A percentile compares a stretch with the other conserved stretches of the same genome.
Conservation (phyloP, 306 rosid species). For the Chamaecrista fasciculata region DNA sequence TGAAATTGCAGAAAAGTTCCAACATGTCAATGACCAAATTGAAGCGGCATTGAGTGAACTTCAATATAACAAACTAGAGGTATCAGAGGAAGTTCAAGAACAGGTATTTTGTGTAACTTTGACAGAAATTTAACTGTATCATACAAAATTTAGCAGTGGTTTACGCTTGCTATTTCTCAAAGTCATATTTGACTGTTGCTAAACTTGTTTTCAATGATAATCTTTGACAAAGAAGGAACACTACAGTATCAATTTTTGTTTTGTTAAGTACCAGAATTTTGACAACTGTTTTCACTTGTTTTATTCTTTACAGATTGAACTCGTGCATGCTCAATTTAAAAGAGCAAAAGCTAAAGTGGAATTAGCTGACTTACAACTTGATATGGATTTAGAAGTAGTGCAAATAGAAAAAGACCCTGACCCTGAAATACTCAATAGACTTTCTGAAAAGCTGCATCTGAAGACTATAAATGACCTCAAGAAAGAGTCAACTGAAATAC, state of each 20-base stretch:
- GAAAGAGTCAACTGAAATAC: slow-evolving; percentile 76
- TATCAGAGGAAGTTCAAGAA: slow-evolving; percentile 91
- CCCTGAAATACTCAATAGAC: slow-evolving; percentile 64
- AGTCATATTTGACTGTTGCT: slow-evolving; percentile 1
- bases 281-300: slow-evolving; percentile 10
- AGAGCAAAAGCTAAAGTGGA: slow-evolving; percentile 72
- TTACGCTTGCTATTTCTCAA: neutral
- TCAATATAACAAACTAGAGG: slow-evolving; percentile 56
- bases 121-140: slow-evolving; percentile 4
- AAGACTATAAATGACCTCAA: slow-evolving; percentile 69
- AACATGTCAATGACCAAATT: slow-evolving; percentile 51
- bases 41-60: slow-evolving; percentile 68
- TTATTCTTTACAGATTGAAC: slow-evolving; percentile 61
- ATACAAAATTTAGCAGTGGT: slow-evolving; percentile 11
- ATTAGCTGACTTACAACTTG: slow-evolving; percentile 63
- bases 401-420: slow-evolving; percentile 66
- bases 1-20: slow-evolving; percentile 54
- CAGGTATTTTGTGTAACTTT: slow-evolving; percentile 56
- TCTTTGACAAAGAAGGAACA: slow-evolving; percentile 2
- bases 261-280: slow-evolving; percentile 14
- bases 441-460: slow-evolving; percentile 78
- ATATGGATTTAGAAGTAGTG: slow-evolving; percentile 57
- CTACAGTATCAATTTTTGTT: slow-evolving; percentile 2
- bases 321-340: slow-evolving; percentile 88
- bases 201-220: neutral